Percentiles rank a stretch among this genome's conserved stretches.
phyloP scores from a whole-genome alignment of 192 early-diverging fungal species.

The Entrophospora sp. region DNA sequence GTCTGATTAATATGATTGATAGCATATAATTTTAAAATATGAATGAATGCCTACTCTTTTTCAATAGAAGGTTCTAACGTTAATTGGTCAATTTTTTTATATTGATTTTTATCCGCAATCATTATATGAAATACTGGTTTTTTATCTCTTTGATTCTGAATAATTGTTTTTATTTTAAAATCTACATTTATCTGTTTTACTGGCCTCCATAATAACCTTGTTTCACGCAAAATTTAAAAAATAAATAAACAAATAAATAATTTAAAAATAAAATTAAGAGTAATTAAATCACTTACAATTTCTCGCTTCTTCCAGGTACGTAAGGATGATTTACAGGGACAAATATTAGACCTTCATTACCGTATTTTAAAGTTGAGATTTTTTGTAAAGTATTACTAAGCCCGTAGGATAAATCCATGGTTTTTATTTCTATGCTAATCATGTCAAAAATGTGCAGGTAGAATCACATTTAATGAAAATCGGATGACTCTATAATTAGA shows the following conservation, averaged over 20 bases:
- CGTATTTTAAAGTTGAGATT: conserved; percentile 48
- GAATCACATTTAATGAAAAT: not conserved
- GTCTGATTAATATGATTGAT: conserved; percentile 12
- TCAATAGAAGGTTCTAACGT: conserved; percentile 27
- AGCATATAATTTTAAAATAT: not conserved
- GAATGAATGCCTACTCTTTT: conserved; percentile 22
- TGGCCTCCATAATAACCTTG: conserved; percentile 55
- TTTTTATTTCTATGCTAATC: conserved; percentile 44
- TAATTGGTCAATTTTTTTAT: conserved; percentile 36
- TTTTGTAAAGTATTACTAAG: conserved; percentile 44
- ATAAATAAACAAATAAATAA: not conserved
- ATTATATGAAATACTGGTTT: conserved; percentile 33
- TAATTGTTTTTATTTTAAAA: conserved; percentile 36
- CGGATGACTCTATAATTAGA: not conserved
- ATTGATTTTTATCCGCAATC: conserved; percentile 25
- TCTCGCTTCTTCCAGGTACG: conserved; percentile 32
- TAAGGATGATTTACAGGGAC: conserved; percentile 50
- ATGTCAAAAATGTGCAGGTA: not conserved
- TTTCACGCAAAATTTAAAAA: not conserved
- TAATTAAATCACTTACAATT: conserved; percentile 33
- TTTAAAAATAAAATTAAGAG: not conserved
- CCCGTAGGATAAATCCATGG: conserved; percentile 45
- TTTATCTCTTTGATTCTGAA: conserved; percentile 26
- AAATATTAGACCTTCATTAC: conserved; percentile 60
- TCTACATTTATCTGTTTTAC: conserved; percentile 33